Evolutionary conservation across 2,329 filamentous ascomycete genomes (phyloP).

Genomic region (Metarhizium sp.): DNA sequence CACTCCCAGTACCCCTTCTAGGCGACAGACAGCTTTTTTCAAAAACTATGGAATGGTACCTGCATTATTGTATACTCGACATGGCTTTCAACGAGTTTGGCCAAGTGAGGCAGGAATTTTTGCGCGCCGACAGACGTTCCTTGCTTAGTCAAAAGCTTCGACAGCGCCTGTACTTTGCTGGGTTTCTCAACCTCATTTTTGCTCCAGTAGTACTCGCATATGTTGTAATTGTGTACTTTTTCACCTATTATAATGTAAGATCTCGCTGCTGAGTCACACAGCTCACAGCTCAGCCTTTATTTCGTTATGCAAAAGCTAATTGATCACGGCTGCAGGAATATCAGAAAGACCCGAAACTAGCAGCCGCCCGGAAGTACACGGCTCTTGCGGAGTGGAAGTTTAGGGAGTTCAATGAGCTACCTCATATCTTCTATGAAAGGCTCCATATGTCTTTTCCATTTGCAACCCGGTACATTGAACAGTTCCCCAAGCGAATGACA

Average conservation of each 20-base stretch:
- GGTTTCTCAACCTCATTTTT: slow-evolving; percentile 75
- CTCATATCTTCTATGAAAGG: slow-evolving; percentile 82
- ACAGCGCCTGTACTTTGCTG: slow-evolving; percentile 71
- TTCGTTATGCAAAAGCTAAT: not conserved
- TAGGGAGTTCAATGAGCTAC: slow-evolving; percentile 93
- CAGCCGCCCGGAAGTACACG: slow-evolving; percentile 77
- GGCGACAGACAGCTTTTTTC: slow-evolving; percentile 76
- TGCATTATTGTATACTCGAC: slow-evolving; percentile 83
- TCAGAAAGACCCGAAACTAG: slow-evolving; percentile 83
- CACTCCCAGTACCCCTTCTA: slow-evolving; percentile 76
- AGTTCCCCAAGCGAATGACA: slow-evolving; percentile 92
- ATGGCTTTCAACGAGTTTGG: slow-evolving; percentile 88
- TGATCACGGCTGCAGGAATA: slow-evolving; percentile 57
- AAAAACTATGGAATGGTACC: slow-evolving; percentile 81
- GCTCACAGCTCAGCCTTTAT: not conserved
- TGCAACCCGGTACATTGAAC: slow-evolving; percentile 84
- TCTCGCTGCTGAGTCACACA: not conserved
- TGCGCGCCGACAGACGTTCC: slow-evolving; percentile 73
- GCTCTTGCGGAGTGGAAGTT: slow-evolving; percentile 97
- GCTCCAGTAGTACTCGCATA: slow-evolving; percentile 84
- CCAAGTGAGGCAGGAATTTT: slow-evolving; percentile 76
- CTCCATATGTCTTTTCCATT: slow-evolving; percentile 93
- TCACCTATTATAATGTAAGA: slow-evolving; percentile 83
- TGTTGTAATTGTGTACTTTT: slow-evolving; percentile 81
- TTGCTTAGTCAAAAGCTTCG: slow-evolving; percentile 70